Base-by-base conservation (phyloP, 768 basidiomycete genomes). In the Gautieria morchelliformis region DNA sequence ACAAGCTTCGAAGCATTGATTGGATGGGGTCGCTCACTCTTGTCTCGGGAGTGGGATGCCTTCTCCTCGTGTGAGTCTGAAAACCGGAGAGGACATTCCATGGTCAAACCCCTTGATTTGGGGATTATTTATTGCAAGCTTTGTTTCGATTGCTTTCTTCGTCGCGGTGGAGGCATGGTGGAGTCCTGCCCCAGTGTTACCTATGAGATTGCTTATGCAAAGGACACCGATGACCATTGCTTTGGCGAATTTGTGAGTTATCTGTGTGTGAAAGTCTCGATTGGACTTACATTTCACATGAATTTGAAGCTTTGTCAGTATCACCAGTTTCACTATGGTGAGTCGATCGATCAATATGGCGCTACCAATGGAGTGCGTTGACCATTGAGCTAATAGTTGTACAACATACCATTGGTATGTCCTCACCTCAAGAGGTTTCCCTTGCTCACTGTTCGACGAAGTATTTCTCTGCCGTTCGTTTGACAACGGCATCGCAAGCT, bases 121-220 rank as follows among this genome's bases (percentile, higher is more conserved):
- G 66, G 82, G 81, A 14, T 75, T 93, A 45, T 71, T 96, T 46
- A 58, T 74, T 54, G 66, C 72, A 42, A 86, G 89, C 62, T 69
- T 69, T 49, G 59, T 85, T 20, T 84, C 75, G 52, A 74, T 75
- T 10, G 61, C 73, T 6, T 63, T 75, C 2, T 98, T 99, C 68
- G 66, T 94, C 32, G 66, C 81, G 47, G 89, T 90, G 24, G 95
- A 99, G 71, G 82, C 83, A 57, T 75, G 78, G 62, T 83, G 80
- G 74, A 83, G 89, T 3, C 76, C 80, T 4, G 89, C 87, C 67
- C 96, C 96, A 15, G 87, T 97, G 52, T 87, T 99, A 84, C 95
- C 95, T 49, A 71, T 96, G 61, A 80, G 80, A 53, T 72, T 94
- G 56, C 78, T 94, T 35, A 80, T 77, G 33, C 81, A 84, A 65